Evolutionary conservation across 441 rosid genomes (phyloP), one percentile per base, ranked within the genome.

Genomic region (Bocquillonia castaneifolia): DNA sequence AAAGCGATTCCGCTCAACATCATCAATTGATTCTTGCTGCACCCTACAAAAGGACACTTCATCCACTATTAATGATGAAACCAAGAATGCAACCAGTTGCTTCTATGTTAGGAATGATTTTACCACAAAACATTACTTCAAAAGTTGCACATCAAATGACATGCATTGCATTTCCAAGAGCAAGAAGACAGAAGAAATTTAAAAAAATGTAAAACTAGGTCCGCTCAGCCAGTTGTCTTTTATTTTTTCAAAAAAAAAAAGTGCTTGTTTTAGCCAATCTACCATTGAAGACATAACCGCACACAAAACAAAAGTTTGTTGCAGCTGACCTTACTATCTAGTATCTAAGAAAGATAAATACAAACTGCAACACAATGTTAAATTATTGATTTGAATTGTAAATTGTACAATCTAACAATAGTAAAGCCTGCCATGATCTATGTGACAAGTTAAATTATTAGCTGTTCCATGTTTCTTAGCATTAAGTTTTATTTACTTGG

Each of bases 21-120:
- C 99, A 83, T 92, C 99, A 79, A 92, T 87, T 28, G 97, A 92
- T 79, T 90, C 98, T 78, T 95, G 99, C 77, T 94, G 99, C 71
- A 93, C 99, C 87, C 99, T 95, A 80, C 73, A 79, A 76, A 70
- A 71, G 37, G 74, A 66, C 53, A 26, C n/a, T 51, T 44, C 31
- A 53, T 1, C 22, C 39, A 3, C 14, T 23, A 54, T 59, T 23
- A 60, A 32, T 2, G 15, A 29, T 20, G 22, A 56, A 32, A 72
- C 60, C 20, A 26, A 62, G 28, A 28, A 61, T 23, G 52, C 18
- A 48, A 34, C 12, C 26, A 53, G 34, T 32, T 7, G 63, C 20
- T 54, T 40, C 13, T 53, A 34, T 10, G 17, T 26, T 5, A 1
- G 12, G 1, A 26, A 45, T 20, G 20, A 8, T 10, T 70, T 54